A percentile compares a stretch with the other conserved stretches of the same genome.
Conservation (phyloP, 805 yeast species). For the Lachancea cidri region DNA sequence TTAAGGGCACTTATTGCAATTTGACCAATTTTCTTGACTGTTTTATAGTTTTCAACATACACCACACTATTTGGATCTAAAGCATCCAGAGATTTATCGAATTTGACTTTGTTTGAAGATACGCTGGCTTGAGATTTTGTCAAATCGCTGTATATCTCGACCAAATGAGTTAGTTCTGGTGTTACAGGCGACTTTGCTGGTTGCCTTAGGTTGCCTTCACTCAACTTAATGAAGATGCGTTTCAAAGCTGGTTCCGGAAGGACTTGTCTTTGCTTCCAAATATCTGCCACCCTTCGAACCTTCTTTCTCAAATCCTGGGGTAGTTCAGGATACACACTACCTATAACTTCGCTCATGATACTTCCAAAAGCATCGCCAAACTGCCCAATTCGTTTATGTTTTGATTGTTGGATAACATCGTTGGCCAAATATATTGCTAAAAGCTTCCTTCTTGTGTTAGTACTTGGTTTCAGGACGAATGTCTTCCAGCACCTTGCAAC, state of each 20-base stretch:
- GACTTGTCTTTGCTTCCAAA: slow-evolving; percentile 62
- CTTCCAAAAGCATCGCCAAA: slow-evolving; percentile 27
- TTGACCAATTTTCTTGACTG: slow-evolving; percentile 30
- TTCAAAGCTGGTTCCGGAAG: slow-evolving; percentile 35
- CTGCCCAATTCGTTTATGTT: slow-evolving; percentile 26
- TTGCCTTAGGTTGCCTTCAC: slow-evolving; percentile 10
- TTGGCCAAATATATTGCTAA: slow-evolving; percentile 29
- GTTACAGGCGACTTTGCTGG: slow-evolving; percentile 21
- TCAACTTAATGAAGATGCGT: slow-evolving; percentile 25
- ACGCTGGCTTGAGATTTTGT: slow-evolving; percentile 20
- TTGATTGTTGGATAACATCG: slow-evolving; percentile 33
- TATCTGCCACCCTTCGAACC: slow-evolving; percentile 51
- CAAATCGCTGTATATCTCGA: slow-evolving; percentile 20
- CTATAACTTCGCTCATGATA: slow-evolving; percentile 32
- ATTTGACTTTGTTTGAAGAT: slow-evolving; percentile 23
- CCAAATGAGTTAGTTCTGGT: slow-evolving; percentile 30
- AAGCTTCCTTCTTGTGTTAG: slow-evolving; percentile 28
- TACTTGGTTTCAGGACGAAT: slow-evolving; percentile 20
- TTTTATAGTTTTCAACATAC: slow-evolving; percentile 27
- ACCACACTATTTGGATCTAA: slow-evolving; percentile 27
- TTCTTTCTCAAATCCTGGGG: slow-evolving; percentile 44
- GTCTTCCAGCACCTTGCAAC: slow-evolving; percentile 26
- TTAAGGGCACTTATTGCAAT: slow-evolving; percentile 25
- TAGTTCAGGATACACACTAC: slow-evolving; percentile 32
- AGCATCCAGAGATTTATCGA: slow-evolving; percentile 25